Base-by-base conservation (phyloP, 176 grass and related monocot genomes). In the Carex pumila region DNA sequence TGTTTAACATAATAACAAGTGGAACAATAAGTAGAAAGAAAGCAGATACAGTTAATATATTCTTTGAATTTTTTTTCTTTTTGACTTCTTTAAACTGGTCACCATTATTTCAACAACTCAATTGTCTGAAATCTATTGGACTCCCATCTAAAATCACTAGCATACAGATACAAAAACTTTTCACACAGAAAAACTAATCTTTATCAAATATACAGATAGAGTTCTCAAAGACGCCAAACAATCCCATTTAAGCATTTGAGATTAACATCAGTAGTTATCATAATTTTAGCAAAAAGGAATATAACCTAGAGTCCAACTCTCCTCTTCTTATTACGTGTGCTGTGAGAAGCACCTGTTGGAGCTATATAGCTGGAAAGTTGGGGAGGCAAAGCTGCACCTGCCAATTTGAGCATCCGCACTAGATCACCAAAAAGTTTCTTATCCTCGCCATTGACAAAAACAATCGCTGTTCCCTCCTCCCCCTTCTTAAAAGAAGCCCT, bases 401-500 rank as follows among this genome's bases (percentile, higher is more conserved):
- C 75, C 58, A 76, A 81, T 84, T 89, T 98, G 65, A 98, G 81
- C 86, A 92, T 76, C 55, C 82, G 82, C 58, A 91, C 83, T 65
- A 98, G 89, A 62, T 95, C 93, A 77, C 85, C 88, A 73, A 95
- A 95, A 83, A 95, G 80, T 65, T 91, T 95, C 60, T 87, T 93
- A 85, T 98, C 91, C 87, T 93, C 93, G 15, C 90, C 83, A 85
- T 93, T 98, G 79, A 95, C 84, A 90, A 95, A 93, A 54, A 89
- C 50, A 83, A 98, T 83, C 73, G 92, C 87, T 29, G 57, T 85
- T 61, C 95, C 92, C 41, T 92, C 94, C 19, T 90, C 88, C 45
- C 95, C 91, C 89, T 90, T 93, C 66, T 91, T 87, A 85, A 89
- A 98, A 83, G 91, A 95, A 83, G 95, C 95, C 69, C 92, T 93